Evolutionary conservation across 2,329 filamentous ascomycete species (phyloP).

Genomic region (Fusarium abutilonis): DNA sequence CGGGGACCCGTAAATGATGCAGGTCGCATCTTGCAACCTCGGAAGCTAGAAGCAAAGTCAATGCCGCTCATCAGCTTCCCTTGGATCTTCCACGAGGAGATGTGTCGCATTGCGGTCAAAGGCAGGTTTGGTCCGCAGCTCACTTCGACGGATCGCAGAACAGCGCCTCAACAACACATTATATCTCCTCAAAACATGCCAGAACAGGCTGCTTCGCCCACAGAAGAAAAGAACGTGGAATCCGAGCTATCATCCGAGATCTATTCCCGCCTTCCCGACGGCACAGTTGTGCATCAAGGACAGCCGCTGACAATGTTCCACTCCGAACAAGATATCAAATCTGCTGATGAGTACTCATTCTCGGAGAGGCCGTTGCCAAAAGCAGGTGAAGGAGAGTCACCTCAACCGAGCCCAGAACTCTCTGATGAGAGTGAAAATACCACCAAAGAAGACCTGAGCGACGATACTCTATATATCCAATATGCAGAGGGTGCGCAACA

Average conservation of each 20-base stretch:
- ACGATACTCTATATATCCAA: neutral
- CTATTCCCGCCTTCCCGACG: conserved; percentile 32
- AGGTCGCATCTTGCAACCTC: conserved; percentile 42
- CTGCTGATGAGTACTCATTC: neutral
- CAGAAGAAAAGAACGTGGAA: neutral
- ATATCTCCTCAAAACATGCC: neutral
- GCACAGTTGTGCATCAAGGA: conserved; percentile 33
- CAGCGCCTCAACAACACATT: neutral
- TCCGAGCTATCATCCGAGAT: conserved; percentile 13
- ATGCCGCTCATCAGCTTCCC: conserved; percentile 93
- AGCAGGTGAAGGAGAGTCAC: conserved; percentile 4
- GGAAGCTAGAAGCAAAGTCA: conserved; percentile 50
- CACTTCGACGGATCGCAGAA: conserved; percentile 22
- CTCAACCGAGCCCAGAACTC: neutral
- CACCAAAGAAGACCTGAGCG: neutral
- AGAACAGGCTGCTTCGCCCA: neutral
- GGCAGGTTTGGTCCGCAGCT: conserved; percentile 35
- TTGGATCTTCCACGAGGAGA: conserved; percentile 82
- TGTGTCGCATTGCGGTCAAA: conserved; percentile 48
- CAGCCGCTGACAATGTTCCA: conserved; percentile 35
- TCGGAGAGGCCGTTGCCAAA: neutral
- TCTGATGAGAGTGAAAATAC: neutral
- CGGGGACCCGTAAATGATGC: conserved; percentile 47
- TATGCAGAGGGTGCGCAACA: neutral
- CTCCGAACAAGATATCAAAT: conserved; percentile 5